Evolutionary conservation across 371 early-diverging fungal genomes (phyloP).

Genomic region (Rozella allomycis): DNA sequence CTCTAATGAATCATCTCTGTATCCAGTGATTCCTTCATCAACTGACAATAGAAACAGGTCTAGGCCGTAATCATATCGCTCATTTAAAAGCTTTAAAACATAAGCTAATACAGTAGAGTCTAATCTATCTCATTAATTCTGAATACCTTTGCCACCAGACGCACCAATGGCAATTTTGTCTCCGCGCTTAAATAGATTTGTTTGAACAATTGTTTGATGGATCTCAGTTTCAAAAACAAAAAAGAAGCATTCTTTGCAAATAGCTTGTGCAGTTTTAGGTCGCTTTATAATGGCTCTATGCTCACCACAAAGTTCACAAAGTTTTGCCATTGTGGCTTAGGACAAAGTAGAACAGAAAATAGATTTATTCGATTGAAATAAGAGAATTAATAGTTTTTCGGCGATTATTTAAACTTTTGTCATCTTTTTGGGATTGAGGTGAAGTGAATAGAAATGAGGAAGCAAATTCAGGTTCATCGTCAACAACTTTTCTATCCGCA

Average conservation of each 20-base stretch:
- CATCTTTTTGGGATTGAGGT: no score
- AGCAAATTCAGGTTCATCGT: no score
- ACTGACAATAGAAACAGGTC: conserved; percentile 81
- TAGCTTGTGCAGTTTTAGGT: conserved; percentile 76
- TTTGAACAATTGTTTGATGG: conserved; percentile 72
- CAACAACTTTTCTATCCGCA: no score
- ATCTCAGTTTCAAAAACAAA: conserved; percentile 88
- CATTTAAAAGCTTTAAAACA: conserved; percentile 84
- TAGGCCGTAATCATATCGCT: conserved; percentile 78
- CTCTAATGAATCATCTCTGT: conserved; percentile 95
- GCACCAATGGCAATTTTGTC: conserved; percentile 91
- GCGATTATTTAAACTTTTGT: no score
- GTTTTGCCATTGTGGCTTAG: conserved; percentile 7
- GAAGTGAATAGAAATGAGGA: no score
- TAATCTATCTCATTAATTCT: conserved; percentile 5
- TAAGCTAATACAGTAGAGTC: conserved; percentile 97
- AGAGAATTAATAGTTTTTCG: no score
- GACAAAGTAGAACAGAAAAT: no score
- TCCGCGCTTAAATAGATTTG: conserved; percentile 66
- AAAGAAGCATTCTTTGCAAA: conserved; percentile 89
- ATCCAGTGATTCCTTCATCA: conserved; percentile 99
- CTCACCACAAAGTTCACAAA: conserved; percentile 18
- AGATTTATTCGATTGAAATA: no score
- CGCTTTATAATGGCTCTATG: conserved; percentile 61
- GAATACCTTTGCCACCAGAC: conserved; percentile 88